Conservation (phyloP, 2,329 filamentous ascomycete genomes). For the Verticillium nonalfalfae region DNA sequence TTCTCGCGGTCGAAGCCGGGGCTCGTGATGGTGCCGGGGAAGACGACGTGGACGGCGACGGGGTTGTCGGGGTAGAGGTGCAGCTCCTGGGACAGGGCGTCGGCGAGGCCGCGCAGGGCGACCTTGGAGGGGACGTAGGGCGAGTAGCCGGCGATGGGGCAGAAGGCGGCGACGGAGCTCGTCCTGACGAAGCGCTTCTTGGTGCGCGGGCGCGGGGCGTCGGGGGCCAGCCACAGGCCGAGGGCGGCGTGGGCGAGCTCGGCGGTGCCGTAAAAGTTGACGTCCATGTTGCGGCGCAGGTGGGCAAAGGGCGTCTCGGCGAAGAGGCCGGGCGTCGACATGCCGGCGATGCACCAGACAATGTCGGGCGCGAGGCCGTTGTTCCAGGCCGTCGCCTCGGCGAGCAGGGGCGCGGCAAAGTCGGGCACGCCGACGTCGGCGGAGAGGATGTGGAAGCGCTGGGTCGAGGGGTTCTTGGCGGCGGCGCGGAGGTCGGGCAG, state of each 20-base stretch:
- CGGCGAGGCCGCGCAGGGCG: constrained; percentile 75
- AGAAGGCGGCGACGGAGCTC: constrained; percentile 67
- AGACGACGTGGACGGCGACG: constrained; percentile 75
- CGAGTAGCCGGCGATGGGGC: constrained; percentile 73
- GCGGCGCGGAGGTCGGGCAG: constrained; percentile 58
- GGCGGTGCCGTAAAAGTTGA: constrained; percentile 82
- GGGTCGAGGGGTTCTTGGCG: constrained; percentile 57
- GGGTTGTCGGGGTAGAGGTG: constrained; percentile 72
- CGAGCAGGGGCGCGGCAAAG: constrained; percentile 65
- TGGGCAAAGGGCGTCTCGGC: constrained; percentile 63
- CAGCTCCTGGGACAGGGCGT: constrained; percentile 78
- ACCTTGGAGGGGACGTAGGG: constrained; percentile 82
- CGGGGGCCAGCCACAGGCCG: constrained; percentile 61
- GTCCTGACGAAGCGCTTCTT: constrained; percentile 83
- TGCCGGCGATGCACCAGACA: constrained; percentile 85
- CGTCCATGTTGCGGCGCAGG: constrained; percentile 76
- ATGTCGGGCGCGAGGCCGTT: constrained; percentile 66
- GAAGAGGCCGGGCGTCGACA: constrained; percentile 69
- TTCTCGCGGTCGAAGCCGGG: constrained; percentile 74
- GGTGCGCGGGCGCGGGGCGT: constrained; percentile 33
- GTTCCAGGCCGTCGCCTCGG: constrained; percentile 75
- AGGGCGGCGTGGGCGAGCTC: constrained; percentile 82
- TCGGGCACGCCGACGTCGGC: constrained; percentile 70
- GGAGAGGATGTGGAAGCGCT: constrained; percentile 77
- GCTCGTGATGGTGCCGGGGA: constrained; percentile 75